Evolutionary conservation across 495 filamentous ascomycete species (phyloP), one percentile per base, ranked within the genome.

Genomic region (Xylaria scruposa): DNA sequence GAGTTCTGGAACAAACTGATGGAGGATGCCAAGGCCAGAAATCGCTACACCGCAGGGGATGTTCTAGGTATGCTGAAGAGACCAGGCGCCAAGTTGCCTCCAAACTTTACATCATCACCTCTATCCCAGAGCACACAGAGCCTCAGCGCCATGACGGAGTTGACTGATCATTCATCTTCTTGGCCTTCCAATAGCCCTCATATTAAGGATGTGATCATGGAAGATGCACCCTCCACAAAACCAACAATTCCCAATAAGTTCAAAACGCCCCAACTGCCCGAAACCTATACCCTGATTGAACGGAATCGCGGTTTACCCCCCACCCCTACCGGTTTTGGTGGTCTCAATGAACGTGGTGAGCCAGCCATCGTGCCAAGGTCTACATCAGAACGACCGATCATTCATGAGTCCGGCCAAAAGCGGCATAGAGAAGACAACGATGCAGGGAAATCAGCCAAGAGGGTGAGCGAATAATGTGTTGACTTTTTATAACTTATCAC

Each of bases 1-100:
- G 90, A 96, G 75, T 97, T 92, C 81, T 99, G 96, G 96, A 88
- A 86, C 62, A 88, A 90, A 67, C 85, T 99, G 26, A 92, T 99
- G 51, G 85, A 90, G 42, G 92, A 98, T 78, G 91, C 96, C 3
- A 91, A 88, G 73, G 76, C 77, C 38, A 89, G 96, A 65, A 86
- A 92, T 71, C 81, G 89, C n/a, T 97, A 96, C 76, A 95, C 91
- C 0, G 85, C 87, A 47, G 93, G 91, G 17, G 87, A 97, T 72
- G 78, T 89, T 33, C 73, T 87, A 70, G 72, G 63, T 8, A 67
- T 87, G 70, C 78, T 89, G 7, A 80, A 77, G 60, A 82, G 66
- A 49, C 80, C 85, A 21, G 77, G 77, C 2, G 56, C 72, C 7
- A 59, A 68, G 47, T 51, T 77, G 26, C 71, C 75, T 62, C 70